Evolutionary conservation across 139 green algal genomes (phyloP), one percentile per base, ranked within the genome.

Genomic region (Limnomonas spitsbergensis): DNA sequence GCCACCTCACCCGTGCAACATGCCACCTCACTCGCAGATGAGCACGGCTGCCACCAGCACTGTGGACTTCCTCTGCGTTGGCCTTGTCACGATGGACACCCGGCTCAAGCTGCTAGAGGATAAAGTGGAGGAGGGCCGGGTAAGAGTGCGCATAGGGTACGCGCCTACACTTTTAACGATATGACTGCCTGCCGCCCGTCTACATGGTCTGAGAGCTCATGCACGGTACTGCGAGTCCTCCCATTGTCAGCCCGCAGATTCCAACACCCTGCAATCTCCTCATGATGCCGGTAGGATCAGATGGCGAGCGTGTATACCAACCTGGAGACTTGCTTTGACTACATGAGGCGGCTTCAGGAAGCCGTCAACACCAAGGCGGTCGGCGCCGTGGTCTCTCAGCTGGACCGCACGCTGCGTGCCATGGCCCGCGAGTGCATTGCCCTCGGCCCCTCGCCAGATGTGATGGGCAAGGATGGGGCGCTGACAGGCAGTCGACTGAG

Each of bases 331-430:
- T 61, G 75, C 35, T 83, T 83, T 77, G 69, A 76, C 3, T 83
- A 79, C 70, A 37, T 83, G 24, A 83, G 75, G 78, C 40, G 53
- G 29, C 54, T 83, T 4, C 82, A 83, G 70, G 82, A 84, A 29
- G 75, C 78, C 2, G 75, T 87, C 31, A 71, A 82, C 34, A 66
- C 24, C 69, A 84, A 84, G 75, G 79, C 67, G 54, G 38, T 9
- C n/a, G 78, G 66, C 3, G 27, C 32, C 0, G 78, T 69, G 2
- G 72, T 87, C 3, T 37, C 56, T 0, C 26, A 67, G n/a, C 40
- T 87, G 29, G 82, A 83, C 40, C 34, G 39, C 2, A 27, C 2
- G 4, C 53, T 83, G 71, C 53, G 78, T 24, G 29, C 53, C 2
- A 40, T 83, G 70, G 70, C 47, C 14, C n/a, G 32, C 2, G 70